Base-by-base conservation (phyloP, 805 yeast species). In the Candida boidinii region DNA sequence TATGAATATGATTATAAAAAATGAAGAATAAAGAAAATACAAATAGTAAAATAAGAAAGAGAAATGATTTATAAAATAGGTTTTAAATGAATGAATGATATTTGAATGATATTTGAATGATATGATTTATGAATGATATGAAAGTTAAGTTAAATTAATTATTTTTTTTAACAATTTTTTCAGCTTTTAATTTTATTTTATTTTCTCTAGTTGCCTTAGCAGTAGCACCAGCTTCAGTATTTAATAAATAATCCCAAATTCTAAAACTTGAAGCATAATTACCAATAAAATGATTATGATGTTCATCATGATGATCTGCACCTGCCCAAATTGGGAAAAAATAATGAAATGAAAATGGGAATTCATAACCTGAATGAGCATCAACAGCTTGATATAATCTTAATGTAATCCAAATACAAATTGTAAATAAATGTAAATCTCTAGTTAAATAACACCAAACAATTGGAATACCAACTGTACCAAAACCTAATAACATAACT, bases 241-340 rank as follows among this genome's bases (percentile, higher is more conserved):
- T 79, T 46, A 90, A 65, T 42, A 76, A 54, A 60, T 64, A 82
- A 63, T 90, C 98, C 94, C 95, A 87, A 85, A 94, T 84, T 64
- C 96, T 79, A 73, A 90, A 92, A 23, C 88, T 76, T 28, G 95
- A 82, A 19, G 96, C 92, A 58, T 86, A 90, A 61, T 88, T 87
- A 45, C 97, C 97, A 48, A 86, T 82, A 62, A 90, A 90, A 64
- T 81, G 87, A 57, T 84, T 94, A 58, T 90, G 98, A 56, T 90
- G 98, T 61, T 84, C 84, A 60, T 90, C 98, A 57, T 90, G 97
- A 61, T 90, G 97, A 51, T 84, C 96, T 16, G 96, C 96, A 44
- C 97, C 97, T 4, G 96, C 95, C 96, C 97, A 88, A 63, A 92
- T 73, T 30, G 96, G 96, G 39, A 90, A 56, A 61, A 90, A 76